A percentile compares a stretch with the other conserved stretches of the same genome.
These are phyloP conservation scores for Dunaliella primolecta DNA, from an alignment of 139 green algal species.

Conservation along the genomic window DNA sequence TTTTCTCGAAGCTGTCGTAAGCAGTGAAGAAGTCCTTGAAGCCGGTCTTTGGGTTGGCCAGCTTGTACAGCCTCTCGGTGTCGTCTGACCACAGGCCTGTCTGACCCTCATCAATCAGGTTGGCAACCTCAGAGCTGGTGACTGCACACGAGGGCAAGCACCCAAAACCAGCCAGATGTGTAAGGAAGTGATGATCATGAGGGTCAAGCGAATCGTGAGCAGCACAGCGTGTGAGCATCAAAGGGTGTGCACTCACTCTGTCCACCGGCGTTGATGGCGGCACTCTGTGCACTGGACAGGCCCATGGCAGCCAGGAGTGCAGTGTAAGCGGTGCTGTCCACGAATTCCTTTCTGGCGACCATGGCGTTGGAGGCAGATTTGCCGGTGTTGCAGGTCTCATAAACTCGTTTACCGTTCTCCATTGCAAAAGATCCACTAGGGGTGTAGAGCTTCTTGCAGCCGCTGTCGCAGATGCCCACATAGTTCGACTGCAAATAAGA, in stretches of 20 bases:
- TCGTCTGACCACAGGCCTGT: background rate
- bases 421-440: too few relatives aligned
- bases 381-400: background rate
- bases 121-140: background rate
- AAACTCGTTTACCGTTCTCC: too few relatives aligned
- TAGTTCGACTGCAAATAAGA: background rate
- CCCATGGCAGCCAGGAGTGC: background rate
- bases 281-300: background rate
- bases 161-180: too few relatives aligned
- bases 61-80: background rate
- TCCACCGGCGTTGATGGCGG: too few relatives aligned
- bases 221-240: too few relatives aligned
- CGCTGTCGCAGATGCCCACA: background rate
- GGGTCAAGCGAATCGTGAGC: too few relatives aligned
- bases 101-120: background rate
- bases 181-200: too few relatives aligned
- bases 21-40: background rate
- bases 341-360: background rate
- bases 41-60: background rate
- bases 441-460: background rate
- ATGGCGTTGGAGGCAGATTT: background rate
- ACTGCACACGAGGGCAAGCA: background rate
- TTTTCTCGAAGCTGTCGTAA: background rate
- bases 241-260: too few relatives aligned
- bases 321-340: background rate